Base-by-base conservation (phyloP, 768 basidiomycete species). In the Lepiota brunneoincarnata region DNA sequence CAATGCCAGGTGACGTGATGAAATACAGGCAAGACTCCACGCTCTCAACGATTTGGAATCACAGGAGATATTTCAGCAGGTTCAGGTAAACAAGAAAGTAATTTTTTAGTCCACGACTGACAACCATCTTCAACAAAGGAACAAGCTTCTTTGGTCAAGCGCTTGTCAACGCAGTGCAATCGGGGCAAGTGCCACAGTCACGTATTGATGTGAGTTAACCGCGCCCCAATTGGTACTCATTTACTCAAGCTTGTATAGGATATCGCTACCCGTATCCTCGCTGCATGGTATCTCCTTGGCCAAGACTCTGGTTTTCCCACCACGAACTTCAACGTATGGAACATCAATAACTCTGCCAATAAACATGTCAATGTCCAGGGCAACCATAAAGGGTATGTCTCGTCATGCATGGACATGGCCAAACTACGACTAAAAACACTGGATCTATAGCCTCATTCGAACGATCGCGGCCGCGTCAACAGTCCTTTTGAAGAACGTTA, bases 181-280 rank as follows among this genome's bases (percentile, higher is more conserved):
- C 80, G 38, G 80, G 84, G 15, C 70, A 76, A 28, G 84, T 93
- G 4, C 69, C 83, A 0, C 68, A 77, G 59, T 64, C 76, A 18
- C 79, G 86, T 34, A 70, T 88, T n/a, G 77, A 83, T 62, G 82
- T 73, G 67, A 62, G 75, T 72, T 31, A 3, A 31, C 51, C 56
- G 34, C 15, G 11, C 36, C 63, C 14, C 59, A n/a, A n/a, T n/a
- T 34, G 20, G 9, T 17, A 14, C 14, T 26, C n/a, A 51, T 11
- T 35, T 14, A 9, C 17, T 45, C 21, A 48, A 17, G n/a, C 12
- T 45, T 14, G 11, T 28, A 7, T 42, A 81, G 71, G 83, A 91
- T 64, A 78, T 89, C 77, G 88, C 87, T 0, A 79, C 79, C 2
- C 81, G 89, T 17, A 84, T 90, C 54, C 64, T 90, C 9, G 85